These are phyloP conservation scores for Dianthus caryophyllus DNA, from an alignment of 148 eudicot genomes.

Conservation along the genomic window DNA sequence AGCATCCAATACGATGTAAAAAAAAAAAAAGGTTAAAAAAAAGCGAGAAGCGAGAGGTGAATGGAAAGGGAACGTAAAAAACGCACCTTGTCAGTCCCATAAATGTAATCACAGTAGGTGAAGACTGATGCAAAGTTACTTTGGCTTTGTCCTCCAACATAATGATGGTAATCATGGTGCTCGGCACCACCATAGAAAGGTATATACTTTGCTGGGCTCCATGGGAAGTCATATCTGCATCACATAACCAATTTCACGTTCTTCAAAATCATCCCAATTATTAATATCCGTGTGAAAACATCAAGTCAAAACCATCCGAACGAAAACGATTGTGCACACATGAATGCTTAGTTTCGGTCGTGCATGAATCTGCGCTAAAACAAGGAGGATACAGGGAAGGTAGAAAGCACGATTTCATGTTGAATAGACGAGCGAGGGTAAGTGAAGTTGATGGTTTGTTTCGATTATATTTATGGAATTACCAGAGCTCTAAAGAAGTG, in stretches of 20 bases:
- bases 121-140: conserved; percentile 96
- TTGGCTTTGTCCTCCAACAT: conserved; percentile 95
- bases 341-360: neutral
- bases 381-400: neutral
- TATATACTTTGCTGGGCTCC: conserved; percentile 80
- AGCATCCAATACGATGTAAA: conserved; percentile 17
- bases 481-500: too few relatives aligned
- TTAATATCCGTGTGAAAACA: neutral
- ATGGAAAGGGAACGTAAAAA: conserved; percentile 11
- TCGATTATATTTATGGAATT: neutral
- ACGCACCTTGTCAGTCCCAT: conserved; percentile 99
- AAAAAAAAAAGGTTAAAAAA: conserved; percentile 9
- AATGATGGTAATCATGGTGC: conserved; percentile 97
- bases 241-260: neutral
- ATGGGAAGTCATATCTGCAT: conserved; percentile 85
- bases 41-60: conserved; percentile 1
- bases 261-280: neutral
- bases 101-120: conserved; percentile 95
- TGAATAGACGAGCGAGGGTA: neutral
- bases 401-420: neutral
- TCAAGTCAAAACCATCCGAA: neutral
- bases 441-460: neutral
- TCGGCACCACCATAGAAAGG: conserved; percentile 98
- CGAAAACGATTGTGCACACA: neutral
- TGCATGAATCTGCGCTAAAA: neutral